Evolutionary conservation across 1,139 yeast species (phyloP).

Genomic region (Geotrichum citri-aurantii): DNA sequence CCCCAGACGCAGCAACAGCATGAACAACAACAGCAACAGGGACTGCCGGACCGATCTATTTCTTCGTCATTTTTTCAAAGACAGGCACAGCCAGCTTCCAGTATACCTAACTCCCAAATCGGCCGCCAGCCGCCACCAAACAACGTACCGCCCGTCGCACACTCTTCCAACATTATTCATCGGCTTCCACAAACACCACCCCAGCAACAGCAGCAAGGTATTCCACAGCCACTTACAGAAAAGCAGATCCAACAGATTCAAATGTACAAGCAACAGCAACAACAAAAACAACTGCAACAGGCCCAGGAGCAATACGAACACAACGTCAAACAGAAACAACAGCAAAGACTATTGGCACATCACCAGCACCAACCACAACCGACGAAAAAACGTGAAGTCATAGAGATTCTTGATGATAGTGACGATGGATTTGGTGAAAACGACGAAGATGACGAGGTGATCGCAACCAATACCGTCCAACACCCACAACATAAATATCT

Average conservation of each 20-base stretch:
- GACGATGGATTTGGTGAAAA: conserved; percentile 11
- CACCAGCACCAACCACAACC: neutral
- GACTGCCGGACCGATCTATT: neutral
- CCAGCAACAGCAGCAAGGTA: neutral
- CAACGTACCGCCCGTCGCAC: neutral
- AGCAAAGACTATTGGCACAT: neutral
- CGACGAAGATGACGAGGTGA: neutral
- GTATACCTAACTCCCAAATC: neutral
- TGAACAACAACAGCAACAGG: neutral
- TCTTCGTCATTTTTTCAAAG: neutral
- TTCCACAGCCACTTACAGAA: neutral
- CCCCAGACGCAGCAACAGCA: neutral
- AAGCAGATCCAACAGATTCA: neutral
- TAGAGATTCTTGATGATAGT: conserved; percentile 9
- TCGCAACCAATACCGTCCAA: neutral
- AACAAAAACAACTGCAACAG: neutral
- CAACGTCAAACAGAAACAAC: neutral
- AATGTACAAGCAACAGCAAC: neutral
- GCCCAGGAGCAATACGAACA: neutral
- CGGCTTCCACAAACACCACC: neutral
- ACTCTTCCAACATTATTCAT: neutral
- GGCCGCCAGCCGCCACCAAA: neutral
- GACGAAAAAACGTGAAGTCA: conserved; percentile 2
- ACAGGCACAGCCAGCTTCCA: neutral
- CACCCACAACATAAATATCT: neutral